These are phyloP conservation scores for Pseudomassariella vexata DNA, from an alignment of 2,329 filamentous ascomycete genomes.

Conservation along the genomic window DNA sequence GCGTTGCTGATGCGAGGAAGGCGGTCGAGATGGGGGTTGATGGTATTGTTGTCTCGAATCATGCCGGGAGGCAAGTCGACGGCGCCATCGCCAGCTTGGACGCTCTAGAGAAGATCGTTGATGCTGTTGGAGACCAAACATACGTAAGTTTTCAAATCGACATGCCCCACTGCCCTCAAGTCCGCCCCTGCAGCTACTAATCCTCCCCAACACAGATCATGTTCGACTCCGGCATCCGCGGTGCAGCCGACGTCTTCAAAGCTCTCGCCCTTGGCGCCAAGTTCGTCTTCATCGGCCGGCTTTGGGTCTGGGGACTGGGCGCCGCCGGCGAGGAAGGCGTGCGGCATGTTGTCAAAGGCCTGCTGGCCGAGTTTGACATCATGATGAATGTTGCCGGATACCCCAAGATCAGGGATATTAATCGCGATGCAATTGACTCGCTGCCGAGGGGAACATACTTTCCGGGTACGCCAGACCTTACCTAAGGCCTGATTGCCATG, in stretches of 20 bases:
- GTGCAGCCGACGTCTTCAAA: slow-evolving; percentile 53
- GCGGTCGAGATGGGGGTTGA: slow-evolving; percentile 42
- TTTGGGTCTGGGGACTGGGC: slow-evolving; percentile 55
- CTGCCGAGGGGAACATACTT: slow-evolving; percentile 33
- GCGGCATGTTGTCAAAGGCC: slow-evolving; percentile 54
- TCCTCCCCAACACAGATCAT: slow-evolving; percentile 43
- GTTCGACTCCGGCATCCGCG: slow-evolving; percentile 54
- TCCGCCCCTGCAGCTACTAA: background rate
- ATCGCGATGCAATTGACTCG: slow-evolving; percentile 33
- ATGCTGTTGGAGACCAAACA: slow-evolving; percentile 27
- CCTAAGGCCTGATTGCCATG: too few relatives aligned
- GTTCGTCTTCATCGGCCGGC: slow-evolving; percentile 54
- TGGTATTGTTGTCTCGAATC: slow-evolving; percentile 50
- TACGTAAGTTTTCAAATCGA: slow-evolving; percentile 21
- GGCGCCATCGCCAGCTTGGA: slow-evolving; percentile 55
- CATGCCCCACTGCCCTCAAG: too few relatives aligned
- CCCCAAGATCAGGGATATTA: slow-evolving; percentile 45
- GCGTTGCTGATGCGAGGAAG: slow-evolving; percentile 49
- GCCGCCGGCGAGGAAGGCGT: slow-evolving; percentile 58
- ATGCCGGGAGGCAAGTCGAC: slow-evolving; percentile 55
- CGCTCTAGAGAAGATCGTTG: slow-evolving; percentile 52
- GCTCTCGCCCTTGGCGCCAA: slow-evolving; percentile 56
- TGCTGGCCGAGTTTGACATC: slow-evolving; percentile 58
- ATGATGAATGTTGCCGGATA: slow-evolving; percentile 54
- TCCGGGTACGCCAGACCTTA: slow-evolving; percentile 12